phyloP scores from a whole-genome alignment of 441 rosid species.

The Brassica balearica region DNA sequence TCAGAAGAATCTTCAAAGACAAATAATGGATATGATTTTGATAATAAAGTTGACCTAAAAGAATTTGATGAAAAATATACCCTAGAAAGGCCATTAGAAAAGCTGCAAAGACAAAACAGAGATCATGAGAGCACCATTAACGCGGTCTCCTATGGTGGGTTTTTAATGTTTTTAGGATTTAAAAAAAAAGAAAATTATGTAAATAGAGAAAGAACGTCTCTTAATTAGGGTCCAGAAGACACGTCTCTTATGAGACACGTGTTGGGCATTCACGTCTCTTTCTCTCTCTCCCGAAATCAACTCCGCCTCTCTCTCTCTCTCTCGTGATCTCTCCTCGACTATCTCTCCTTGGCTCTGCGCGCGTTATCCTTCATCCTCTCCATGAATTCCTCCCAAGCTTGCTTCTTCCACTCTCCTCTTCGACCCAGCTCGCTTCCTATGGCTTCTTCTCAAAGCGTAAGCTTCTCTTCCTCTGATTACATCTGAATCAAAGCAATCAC shows the following conservation, averaged over 20 bases:
- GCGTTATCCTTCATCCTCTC: slow-evolving; percentile 32
- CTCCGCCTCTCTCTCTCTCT: no score
- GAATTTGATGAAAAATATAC: not conserved
- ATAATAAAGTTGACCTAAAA: not conserved
- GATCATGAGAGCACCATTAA: not conserved
- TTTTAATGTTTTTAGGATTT: no score
- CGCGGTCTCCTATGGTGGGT: no score
- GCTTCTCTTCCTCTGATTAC: slow-evolving; percentile 6
- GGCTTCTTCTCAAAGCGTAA: slow-evolving; percentile 28
- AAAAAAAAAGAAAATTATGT: no score
- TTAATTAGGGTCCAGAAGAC: no score
- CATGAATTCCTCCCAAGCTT: slow-evolving; percentile 41
- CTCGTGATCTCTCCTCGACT: no score
- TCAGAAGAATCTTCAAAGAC: not conserved
- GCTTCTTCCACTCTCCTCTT: slow-evolving; percentile 36
- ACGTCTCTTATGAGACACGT: no score
- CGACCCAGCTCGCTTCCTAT: slow-evolving; percentile 16
- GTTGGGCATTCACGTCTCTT: no score
- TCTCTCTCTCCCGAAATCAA: no score
- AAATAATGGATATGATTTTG: not conserved
- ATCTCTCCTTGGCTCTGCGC: slow-evolving; percentile 22
- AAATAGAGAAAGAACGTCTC: no score
- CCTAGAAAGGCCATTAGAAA: not conserved
- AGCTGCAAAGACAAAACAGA: not conserved
- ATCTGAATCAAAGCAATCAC: no score